Base-by-base conservation (phyloP, 2,329 filamentous ascomycete species). In the Dryadomyces quercivorus region DNA sequence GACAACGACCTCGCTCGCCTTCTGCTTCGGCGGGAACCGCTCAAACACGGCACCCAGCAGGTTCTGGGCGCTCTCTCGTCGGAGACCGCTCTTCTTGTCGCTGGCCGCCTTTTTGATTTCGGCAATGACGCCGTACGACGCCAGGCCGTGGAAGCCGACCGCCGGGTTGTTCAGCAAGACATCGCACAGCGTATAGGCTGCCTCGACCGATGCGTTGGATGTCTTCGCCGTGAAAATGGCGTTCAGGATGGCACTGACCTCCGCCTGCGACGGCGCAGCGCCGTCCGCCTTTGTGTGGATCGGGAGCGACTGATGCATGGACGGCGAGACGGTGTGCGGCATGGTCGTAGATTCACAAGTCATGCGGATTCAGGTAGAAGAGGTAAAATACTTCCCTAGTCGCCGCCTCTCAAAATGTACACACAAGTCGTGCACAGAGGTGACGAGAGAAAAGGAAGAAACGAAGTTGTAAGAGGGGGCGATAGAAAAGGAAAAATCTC, bases 1-100 rank as follows among this genome's bases (percentile, higher is more conserved):
- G 18, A 96, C 72, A 60, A 90, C 72, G 51, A 88, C 81, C 72
- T 97, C 91, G 68, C 82, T 88, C 59, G 89, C 71, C 53, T 82
- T 85, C 66, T 93, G 85, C 61, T 83, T 80, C 49, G 82, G 75
- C 48, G 90, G 88, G 65, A 97, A 86, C 44, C 86, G 84, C 75
- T 98, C 93, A 64, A 97, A 92, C 49, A 98, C 75, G 54, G 94
- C 92, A 55, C 94, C 93, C 22, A 97, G 78, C 45, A 95, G 85
- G 69, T 96, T 94, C 82, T 97, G 94, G 60, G 91, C 86, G 65
- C 90, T 89, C 73, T 98, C 93, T 63, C 92, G 81, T 62, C 81
- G 82, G 43, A 85, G 78, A 16, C 85, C 86, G 69, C 84, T 91
- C 77, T 98, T 98, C 82, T 97, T 98, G 73, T 97, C 90, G 62